Base-by-base conservation (phyloP, 1,284 basidiomycete species). In the Volvariella volvacea region DNA sequence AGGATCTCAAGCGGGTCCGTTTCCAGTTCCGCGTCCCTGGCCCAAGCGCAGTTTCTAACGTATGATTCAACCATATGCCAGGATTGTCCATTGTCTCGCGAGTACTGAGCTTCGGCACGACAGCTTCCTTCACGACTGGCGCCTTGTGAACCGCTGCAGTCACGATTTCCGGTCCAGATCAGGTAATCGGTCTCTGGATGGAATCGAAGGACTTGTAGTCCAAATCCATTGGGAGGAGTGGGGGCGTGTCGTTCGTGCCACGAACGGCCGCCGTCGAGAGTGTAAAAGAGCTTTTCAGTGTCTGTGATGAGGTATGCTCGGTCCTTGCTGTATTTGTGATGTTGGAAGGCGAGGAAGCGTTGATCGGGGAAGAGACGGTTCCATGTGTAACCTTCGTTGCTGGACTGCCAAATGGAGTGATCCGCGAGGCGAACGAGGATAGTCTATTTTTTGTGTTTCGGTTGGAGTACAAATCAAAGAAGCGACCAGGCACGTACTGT, bases 351-450 rank as follows among this genome's bases (percentile, higher is more conserved):
- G 31, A 97, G 68, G 66, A 95, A 90, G 3, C 70, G 76, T 46
- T 84, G 70, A 2, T 67, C 71, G 0, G 78, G 71, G 53, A 64
- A 66, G 10, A 84, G 70, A 52, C 81, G 81, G 42, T 74, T 74
- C 94, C 94, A 99, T 0, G 83, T 84, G 62, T 90, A 93, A 0
- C 95, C 95, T 62, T 99, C 94, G 61, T 94, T 97, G 57, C 78
- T 78, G 0, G 92, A 96, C 67, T 96, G 92, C 88, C 90, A 98
- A 44, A 97, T 74, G 0, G 78, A 75, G 48, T 82, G 70, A 56
- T 97, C 90, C 1, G 63, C 61, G 2, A 96, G 73, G 21, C 91
- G 86, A 22, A 91, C 81, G 17, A 99, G 77, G 43, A 98, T 80
- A 1, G 92, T 93, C 74, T 90, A 60, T 3, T 15, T 21, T 33